A percentile compares a stretch with the other conserved stretches of the same genome.
These are phyloP conservation scores for Saturnispora silvae DNA, from an alignment of 805 yeast species.

Conservation along the genomic window DNA sequence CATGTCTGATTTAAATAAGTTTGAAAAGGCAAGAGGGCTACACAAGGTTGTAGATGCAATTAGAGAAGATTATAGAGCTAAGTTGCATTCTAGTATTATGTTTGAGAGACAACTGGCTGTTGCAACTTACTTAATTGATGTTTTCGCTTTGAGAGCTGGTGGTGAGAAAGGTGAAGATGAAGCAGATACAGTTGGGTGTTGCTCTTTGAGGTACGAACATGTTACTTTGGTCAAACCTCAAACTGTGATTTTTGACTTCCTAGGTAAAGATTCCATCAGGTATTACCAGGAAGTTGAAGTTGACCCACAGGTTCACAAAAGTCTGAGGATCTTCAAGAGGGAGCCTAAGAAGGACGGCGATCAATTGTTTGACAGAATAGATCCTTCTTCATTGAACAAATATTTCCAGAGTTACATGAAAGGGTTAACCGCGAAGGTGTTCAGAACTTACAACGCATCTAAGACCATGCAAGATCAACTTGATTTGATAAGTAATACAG, in stretches of 20 bases:
- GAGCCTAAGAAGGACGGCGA: constrained; percentile 87
- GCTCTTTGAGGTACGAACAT: constrained; percentile 87
- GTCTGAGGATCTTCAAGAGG: constrained; percentile 76
- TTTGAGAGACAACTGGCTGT: constrained; percentile 85
- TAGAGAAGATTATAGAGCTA: constrained; percentile 60
- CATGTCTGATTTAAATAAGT: constrained; percentile 79
- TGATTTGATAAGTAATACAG: constrained; percentile 74
- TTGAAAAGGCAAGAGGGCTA: constrained; percentile 85
- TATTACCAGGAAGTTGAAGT: constrained; percentile 89
- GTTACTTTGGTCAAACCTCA: constrained; percentile 77
- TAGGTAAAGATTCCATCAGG: constrained; percentile 92
- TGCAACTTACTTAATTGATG: constrained; percentile 86
- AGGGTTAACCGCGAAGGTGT: constrained; percentile 91
- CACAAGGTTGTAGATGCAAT: constrained; percentile 62
- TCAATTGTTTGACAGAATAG: constrained; percentile 82
- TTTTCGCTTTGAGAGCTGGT: constrained; percentile 93
- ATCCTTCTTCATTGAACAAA: constrained; percentile 72
- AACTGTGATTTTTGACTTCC: constrained; percentile 77
- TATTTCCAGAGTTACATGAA: constrained; percentile 84
- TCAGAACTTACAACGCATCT: constrained; percentile 95
- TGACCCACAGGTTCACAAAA: constrained; percentile 83
- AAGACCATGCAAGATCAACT: constrained; percentile 94
- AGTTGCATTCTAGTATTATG: constrained; percentile 69
- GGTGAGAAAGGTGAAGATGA: constrained; percentile 96
- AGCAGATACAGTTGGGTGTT: constrained; percentile 97